phyloP scores from a whole-genome alignment of 176 grass and related monocot species.

The Musa itinerans region DNA sequence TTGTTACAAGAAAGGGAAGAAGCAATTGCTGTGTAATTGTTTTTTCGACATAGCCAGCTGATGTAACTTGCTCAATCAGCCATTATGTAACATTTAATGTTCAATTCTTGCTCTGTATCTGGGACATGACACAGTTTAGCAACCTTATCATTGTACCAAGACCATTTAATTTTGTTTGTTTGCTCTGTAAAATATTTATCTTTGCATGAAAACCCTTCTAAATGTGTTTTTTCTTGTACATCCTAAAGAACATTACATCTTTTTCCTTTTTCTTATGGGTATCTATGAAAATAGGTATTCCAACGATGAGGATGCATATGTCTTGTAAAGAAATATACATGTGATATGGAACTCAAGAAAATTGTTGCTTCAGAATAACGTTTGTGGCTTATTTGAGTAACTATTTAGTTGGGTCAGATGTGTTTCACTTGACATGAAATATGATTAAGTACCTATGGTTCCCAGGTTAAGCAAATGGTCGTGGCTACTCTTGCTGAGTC shows the following conservation, averaged over 20 bases:
- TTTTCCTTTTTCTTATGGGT: no score
- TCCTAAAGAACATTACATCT: no score
- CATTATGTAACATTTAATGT: background rate
- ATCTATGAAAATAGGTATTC: no score
- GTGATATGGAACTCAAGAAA: background rate
- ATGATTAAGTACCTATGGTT: background rate
- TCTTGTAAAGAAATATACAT: background rate
- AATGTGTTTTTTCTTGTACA: background rate
- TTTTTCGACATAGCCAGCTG: background rate
- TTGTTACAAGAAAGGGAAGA: no score
- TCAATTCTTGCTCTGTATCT: background rate
- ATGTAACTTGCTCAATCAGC: background rate
- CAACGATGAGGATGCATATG: background rate
- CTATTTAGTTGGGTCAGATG: background rate
- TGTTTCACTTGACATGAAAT: background rate
- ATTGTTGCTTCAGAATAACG: no score
- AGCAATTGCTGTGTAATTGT: background rate
- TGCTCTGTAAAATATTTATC: no score
- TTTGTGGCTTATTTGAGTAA: background rate
- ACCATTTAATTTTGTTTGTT: no score
- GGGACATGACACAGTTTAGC: background rate
- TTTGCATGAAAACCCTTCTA: background rate
- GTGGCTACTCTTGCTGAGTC: constrained; percentile 12
- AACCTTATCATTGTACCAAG: no score
- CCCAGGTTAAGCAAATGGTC: constrained; percentile 8